phyloP scores from a whole-genome alignment of 805 yeast species.

The Lachancea sp. region DNA sequence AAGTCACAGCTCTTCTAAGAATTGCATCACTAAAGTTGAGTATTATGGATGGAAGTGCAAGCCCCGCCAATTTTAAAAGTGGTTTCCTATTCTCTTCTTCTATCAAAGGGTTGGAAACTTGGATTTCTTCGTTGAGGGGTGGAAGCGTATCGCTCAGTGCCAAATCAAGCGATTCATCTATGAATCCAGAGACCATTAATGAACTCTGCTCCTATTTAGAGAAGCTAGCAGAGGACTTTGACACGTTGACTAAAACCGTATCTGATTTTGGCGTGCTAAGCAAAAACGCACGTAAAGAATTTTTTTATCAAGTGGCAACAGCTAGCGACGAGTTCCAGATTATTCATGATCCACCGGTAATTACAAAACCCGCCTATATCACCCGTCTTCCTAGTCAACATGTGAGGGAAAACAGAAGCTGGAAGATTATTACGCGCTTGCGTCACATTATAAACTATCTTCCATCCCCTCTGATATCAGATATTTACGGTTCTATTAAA shows the following conservation, averaged over 20 bases:
- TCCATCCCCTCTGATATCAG: slow-evolving; percentile 46
- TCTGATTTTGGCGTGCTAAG: slow-evolving; percentile 10
- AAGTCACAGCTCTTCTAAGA: neutral
- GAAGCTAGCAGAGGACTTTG: slow-evolving; percentile 10
- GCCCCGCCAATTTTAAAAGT: neutral
- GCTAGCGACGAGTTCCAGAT: slow-evolving; percentile 49
- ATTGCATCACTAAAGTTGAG: neutral
- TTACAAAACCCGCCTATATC: slow-evolving; percentile 82
- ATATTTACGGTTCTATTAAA: slow-evolving; percentile 31
- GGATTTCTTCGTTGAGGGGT: slow-evolving; percentile 21
- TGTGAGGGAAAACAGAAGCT: slow-evolving; percentile 72
- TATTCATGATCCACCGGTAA: slow-evolving; percentile 80
- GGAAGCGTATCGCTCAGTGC: slow-evolving; percentile 26
- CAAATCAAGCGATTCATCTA: slow-evolving; percentile 27
- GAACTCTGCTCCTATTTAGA: slow-evolving; percentile 29
- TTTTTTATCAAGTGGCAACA: slow-evolving; percentile 38
- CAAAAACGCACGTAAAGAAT: slow-evolving; percentile 26
- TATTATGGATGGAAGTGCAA: neutral
- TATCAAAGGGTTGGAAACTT: slow-evolving; percentile 26
- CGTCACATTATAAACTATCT: slow-evolving; percentile 62
- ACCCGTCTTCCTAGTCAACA: slow-evolving; percentile 67
- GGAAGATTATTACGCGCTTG: slow-evolving; percentile 78
- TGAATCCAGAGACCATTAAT: slow-evolving; percentile 32
- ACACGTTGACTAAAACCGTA: slow-evolving; percentile 9
- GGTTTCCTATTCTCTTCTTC: slow-evolving; percentile 23